Evolutionary conservation across 2,329 filamentous ascomycete species (phyloP).

Genomic region (Sporothrix humicola): DNA sequence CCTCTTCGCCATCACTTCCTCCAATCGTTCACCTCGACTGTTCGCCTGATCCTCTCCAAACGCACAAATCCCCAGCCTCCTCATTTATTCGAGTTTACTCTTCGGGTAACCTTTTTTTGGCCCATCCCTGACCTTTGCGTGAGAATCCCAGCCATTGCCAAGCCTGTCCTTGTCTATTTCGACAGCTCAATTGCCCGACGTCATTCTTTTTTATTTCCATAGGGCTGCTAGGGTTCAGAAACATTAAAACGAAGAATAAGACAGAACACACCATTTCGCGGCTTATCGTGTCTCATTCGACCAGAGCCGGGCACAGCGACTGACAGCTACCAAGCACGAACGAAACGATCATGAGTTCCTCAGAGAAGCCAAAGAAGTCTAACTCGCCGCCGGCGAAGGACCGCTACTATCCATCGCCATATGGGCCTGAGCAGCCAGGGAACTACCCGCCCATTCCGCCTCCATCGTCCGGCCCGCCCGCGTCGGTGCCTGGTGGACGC

Average conservation of each 20-base stretch:
- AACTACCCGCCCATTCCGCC: slow-evolving; percentile 24
- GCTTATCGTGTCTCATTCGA: slow-evolving; percentile 14
- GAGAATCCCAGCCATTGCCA: background rate
- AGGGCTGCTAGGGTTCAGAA: background rate
- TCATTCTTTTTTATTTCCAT: background rate
- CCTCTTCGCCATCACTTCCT: slow-evolving; percentile 4
- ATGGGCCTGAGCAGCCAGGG: slow-evolving; percentile 24
- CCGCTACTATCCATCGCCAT: slow-evolving; percentile 12
- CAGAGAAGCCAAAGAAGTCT: slow-evolving; percentile 18
- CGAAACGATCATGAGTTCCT: background rate
- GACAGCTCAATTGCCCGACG: background rate
- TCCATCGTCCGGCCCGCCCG: slow-evolving; percentile 6
- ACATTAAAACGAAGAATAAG: background rate
- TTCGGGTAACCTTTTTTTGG: background rate
- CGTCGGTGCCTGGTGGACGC: slow-evolving; percentile 20
- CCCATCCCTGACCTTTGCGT: background rate
- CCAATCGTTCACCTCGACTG: slow-evolving; percentile 9
- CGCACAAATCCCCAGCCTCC: slow-evolving; percentile 18
- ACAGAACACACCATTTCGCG: background rate
- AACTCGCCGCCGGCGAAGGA: slow-evolving; percentile 15
- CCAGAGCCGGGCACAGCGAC: background rate
- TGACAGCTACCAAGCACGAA: background rate
- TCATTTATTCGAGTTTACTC: background rate
- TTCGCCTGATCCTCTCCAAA: background rate
- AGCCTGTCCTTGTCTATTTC: background rate